Base-by-base conservation (phyloP, 768 basidiomycete genomes). In the Termitomyces sp. region DNA sequence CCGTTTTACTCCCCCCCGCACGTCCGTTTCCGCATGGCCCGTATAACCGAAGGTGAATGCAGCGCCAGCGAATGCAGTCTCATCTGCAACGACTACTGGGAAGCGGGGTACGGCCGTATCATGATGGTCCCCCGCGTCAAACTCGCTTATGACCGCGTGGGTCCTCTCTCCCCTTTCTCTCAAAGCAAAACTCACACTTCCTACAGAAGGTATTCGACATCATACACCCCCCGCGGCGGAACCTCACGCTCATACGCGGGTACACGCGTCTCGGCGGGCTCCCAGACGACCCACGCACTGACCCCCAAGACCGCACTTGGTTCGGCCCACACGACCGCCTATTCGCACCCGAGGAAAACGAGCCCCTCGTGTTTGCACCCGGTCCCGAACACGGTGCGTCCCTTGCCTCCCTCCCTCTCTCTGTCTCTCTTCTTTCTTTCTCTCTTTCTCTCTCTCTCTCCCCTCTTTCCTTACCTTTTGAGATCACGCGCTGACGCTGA, bases 71-170 rank as follows among this genome's bases (percentile, higher is more conserved):
- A 99, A 74, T 99, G 97, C 76, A 89, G 87, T 73, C 78, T 99
- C 58, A 95, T 99, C 64, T 97, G 95, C 77, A 99, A 98, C 72
- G 96, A 98, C 74, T 98, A 98, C 71, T 98, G 95, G 94, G 85
- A 89, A 62, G 86, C 92, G 0, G 96, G 97, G 1, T 98, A 95
- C 69, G 97, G 97, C 4, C 78, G 97, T 57, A 96, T 99, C 64
- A 81, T 99, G 76, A 99, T 98, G 95, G 94, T 98, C 0, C 95
- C 96, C 0, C 79, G 96, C 42, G 96, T 98, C 39, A 97, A 98
- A 70, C 76, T 98, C 50, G 97, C 97, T 1, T 98, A 99, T 68
- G 96, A 98, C 73, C 80, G 82, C 67, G 93, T 91, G 61, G 52
- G 86, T 74, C 6, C 53, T 20, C n/a, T 61, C 6, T 18, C 39